Evolutionary conservation across 345 rosid species (phyloP).

Genomic region (Noccaea bulbosa): DNA sequence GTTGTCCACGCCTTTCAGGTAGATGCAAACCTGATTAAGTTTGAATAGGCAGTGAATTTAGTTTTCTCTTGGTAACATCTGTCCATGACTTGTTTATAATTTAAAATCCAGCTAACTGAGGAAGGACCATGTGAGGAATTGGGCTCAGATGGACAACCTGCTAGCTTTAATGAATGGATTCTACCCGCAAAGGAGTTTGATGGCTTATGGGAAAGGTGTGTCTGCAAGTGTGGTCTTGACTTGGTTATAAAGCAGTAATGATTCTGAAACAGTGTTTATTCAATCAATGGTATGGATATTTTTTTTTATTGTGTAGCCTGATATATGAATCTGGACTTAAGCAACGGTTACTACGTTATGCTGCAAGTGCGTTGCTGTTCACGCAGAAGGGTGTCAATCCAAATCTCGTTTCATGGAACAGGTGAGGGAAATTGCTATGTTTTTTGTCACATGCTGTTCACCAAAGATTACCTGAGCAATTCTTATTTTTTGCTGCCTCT

Average conservation of each 20-base stretch:
- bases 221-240: background rate
- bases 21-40: constrained; percentile 22
- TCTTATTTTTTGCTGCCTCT: constrained; percentile 1
- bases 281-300: constrained; percentile 15
- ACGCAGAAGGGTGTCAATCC: constrained; percentile 92
- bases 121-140: constrained; percentile 96
- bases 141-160: constrained; percentile 73
- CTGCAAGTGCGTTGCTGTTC: constrained; percentile 90
- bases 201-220: constrained; percentile 99
- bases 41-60: background rate
- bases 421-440: constrained; percentile 51
- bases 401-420: constrained; percentile 92
- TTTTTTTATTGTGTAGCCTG: constrained; percentile 62
- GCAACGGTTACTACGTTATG: constrained; percentile 85
- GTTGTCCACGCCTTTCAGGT: constrained; percentile 96
- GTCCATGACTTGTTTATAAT: constrained; percentile 15
- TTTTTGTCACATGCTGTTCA: background rate
- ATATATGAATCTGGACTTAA: constrained; percentile 93
- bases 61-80: background rate
- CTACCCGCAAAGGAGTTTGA: constrained; percentile 96
- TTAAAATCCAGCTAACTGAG: constrained; percentile 65
- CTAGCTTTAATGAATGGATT: constrained; percentile 97
- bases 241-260: constrained; percentile 10
- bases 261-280: background rate
- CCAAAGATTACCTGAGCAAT: background rate